phyloP scores from a whole-genome alignment of 768 basidiomycete genomes.

The Leccinum arenicola region DNA sequence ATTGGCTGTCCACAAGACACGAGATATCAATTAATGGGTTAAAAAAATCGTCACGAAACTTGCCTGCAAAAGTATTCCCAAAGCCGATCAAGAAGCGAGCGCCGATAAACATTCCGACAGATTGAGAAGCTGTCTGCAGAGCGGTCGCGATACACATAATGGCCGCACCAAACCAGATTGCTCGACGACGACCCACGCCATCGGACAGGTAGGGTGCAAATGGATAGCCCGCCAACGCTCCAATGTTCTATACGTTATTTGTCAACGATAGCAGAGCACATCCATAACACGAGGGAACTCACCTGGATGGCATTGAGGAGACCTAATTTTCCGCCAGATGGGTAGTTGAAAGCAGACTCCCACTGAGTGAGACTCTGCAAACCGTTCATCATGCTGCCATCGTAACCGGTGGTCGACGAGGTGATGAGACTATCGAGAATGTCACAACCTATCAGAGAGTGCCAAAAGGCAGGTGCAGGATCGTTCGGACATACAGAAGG shows the following conservation, averaged over 20 bases:
- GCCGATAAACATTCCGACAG: slow-evolving; percentile 78
- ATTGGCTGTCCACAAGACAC: slow-evolving; percentile 39
- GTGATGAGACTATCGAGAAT: slow-evolving; percentile 54
- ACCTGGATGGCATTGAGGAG: slow-evolving; percentile 75
- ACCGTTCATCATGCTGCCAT: slow-evolving; percentile 79
- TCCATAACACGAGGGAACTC: background rate
- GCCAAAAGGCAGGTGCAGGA: background rate
- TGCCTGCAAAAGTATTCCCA: slow-evolving; percentile 67
- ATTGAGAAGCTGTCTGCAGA: slow-evolving; percentile 66
- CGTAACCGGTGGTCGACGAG: slow-evolving; percentile 72
- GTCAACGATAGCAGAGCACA: background rate
- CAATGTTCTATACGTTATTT: slow-evolving; percentile 53
- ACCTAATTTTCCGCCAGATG: slow-evolving; percentile 56
- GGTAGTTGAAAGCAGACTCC: slow-evolving; percentile 56
- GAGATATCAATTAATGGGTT: no score
- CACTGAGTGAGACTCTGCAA: slow-evolving; percentile 70
- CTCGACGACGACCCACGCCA: slow-evolving; percentile 60
- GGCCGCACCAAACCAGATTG: slow-evolving; percentile 64
- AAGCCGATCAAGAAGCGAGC: slow-evolving; percentile 78
- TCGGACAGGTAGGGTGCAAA: slow-evolving; percentile 73
- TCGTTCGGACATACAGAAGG: slow-evolving; percentile 49
- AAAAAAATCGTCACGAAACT: slow-evolving; percentile 13
- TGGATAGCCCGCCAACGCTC: slow-evolving; percentile 65
- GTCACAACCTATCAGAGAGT: background rate
- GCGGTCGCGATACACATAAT: slow-evolving; percentile 69